Evolutionary conservation across 192 early-diverging fungal species (phyloP).

Genomic region (Allomyces macrogynus): DNA sequence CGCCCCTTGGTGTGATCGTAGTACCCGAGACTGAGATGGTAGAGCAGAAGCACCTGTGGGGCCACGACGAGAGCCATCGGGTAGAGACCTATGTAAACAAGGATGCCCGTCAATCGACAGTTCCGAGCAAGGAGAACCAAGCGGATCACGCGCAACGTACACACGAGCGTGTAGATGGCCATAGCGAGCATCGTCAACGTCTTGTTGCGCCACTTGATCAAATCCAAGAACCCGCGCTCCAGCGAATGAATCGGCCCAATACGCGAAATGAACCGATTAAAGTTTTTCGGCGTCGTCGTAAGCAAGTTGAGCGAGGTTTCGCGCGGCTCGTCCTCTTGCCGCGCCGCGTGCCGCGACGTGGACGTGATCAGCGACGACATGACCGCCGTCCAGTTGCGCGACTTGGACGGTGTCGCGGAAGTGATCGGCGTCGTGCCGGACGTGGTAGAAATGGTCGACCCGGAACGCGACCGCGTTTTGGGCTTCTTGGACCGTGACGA

Average conservation of each 20-base stretch:
- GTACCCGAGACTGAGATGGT: conserved; percentile 14
- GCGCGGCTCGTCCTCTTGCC: no score
- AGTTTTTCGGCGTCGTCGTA: conserved; percentile 30
- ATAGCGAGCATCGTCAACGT: conserved; percentile 6
- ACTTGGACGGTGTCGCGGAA: no score
- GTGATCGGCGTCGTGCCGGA: no score
- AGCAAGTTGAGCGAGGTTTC: conserved; percentile 17
- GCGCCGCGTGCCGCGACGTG: no score
- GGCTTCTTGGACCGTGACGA: neutral
- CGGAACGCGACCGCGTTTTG: neutral
- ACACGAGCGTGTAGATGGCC: conserved; percentile 1
- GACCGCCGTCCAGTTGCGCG: no score
- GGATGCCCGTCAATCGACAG: no score
- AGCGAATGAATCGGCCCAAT: conserved; percentile 21
- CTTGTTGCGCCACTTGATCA: conserved; percentile 26
- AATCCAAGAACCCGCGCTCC: conserved; percentile 13
- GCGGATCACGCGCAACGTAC: neutral
- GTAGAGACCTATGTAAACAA: conserved; percentile 13
- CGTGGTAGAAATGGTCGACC: no score
- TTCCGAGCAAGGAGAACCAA: conserved; percentile 7
- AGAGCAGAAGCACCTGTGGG: conserved; percentile 17
- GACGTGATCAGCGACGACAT: no score
- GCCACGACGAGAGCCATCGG: conserved; percentile 14
- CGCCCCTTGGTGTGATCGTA: conserved; percentile 14
- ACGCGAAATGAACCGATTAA: conserved; percentile 17